These are phyloP conservation scores for Trichoderma polysporum DNA, from an alignment of 2,329 filamentous ascomycete species.

Conservation along the genomic window DNA sequence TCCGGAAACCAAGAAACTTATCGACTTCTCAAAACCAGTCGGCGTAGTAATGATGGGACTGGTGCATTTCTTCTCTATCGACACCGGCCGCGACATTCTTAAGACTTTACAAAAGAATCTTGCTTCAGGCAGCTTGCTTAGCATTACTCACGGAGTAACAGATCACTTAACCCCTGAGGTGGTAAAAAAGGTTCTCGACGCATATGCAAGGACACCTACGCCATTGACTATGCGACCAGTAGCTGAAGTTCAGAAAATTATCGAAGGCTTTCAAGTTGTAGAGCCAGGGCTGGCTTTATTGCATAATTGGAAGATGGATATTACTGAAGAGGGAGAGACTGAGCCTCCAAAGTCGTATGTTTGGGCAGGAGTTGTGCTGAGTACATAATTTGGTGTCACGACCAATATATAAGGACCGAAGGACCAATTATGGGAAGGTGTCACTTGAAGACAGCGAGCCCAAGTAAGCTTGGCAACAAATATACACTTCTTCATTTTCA, in stretches of 20 bases:
- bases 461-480: no score
- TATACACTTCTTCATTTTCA: no score
- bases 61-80: not conserved
- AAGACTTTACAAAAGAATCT: not conserved
- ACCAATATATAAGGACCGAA: no score
- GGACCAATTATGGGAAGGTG: no score
- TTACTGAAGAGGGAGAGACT: slow-evolving; percentile 5
- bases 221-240: slow-evolving; percentile 7
- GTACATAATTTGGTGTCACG: not conserved
- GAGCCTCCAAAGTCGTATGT: not conserved
- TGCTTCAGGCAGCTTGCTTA: not conserved
- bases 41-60: slow-evolving; percentile 17
- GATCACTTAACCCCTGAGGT: not conserved
- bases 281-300: slow-evolving; percentile 1
- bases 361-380: not conserved
- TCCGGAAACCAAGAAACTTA: slow-evolving; percentile 6
- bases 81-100: not conserved
- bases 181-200: not conserved
- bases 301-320: slow-evolving; percentile 7
- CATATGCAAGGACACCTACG: slow-evolving; percentile 2
- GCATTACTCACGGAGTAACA: not conserved
- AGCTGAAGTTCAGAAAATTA: not conserved
- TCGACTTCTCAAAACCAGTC: slow-evolving; percentile 13
- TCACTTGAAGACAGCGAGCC: no score
- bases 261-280: not conserved